Evolutionary conservation across 805 yeast genomes (phyloP).

Genomic region (Suhomyces canberraensis): DNA sequence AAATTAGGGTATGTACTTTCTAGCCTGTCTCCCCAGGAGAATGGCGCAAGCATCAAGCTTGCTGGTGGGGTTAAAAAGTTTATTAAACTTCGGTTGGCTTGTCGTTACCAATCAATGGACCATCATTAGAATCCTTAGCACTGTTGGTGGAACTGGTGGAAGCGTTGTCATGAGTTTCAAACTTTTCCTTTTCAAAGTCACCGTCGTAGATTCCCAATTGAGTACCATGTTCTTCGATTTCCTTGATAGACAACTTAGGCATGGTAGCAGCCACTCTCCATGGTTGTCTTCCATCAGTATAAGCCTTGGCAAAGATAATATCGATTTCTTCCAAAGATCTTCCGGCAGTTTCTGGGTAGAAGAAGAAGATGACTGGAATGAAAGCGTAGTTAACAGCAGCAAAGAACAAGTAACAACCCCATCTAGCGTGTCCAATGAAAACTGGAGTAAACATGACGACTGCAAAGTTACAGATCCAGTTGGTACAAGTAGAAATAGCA

Average conservation of each 20-base stretch:
- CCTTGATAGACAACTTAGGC: slow-evolving; percentile 54
- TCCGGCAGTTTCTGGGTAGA: slow-evolving; percentile 46
- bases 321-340: slow-evolving; percentile 46
- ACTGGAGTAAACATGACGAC: slow-evolving; percentile 47
- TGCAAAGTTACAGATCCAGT: slow-evolving; percentile 44
- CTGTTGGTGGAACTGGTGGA: slow-evolving; percentile 17
- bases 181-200: slow-evolving; percentile 38
- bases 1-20: not conserved
- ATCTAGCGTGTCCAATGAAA: slow-evolving; percentile 34
- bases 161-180: slow-evolving; percentile 29
- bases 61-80: not conserved
- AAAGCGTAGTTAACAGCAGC: slow-evolving; percentile 37
- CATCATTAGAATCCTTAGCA: slow-evolving; percentile 11
- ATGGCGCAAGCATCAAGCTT: not conserved
- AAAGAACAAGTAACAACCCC: slow-evolving; percentile 44
- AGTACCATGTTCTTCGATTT: slow-evolving; percentile 59
- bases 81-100: slow-evolving; percentile 9
- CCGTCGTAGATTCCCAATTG: slow-evolving; percentile 53
- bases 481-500: slow-evolving; percentile 43
- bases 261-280: slow-evolving; percentile 61
- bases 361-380: slow-evolving; percentile 40
- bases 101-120: slow-evolving; percentile 5
- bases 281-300: slow-evolving; percentile 53
- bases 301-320: slow-evolving; percentile 62
- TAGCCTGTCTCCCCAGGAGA: no score